phyloP scores from a whole-genome alignment of 2,329 filamentous ascomycete species.

The Xylaria sp. region DNA sequence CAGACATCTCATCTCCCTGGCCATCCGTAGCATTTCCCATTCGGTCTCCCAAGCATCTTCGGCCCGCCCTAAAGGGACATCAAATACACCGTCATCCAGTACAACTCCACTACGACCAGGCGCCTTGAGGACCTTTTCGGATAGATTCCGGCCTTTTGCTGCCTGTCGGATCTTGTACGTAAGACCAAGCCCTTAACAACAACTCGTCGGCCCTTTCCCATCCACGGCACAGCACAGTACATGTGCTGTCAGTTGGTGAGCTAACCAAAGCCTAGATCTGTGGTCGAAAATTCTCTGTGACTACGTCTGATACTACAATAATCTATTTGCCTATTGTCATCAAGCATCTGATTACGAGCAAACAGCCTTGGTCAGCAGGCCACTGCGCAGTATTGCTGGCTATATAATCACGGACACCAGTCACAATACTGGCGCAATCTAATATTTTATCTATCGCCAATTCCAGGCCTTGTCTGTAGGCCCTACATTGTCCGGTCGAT shows the following conservation, averaged over 20 bases:
- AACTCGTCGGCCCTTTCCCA: background rate
- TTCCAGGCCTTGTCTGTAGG: background rate
- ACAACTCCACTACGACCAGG: background rate
- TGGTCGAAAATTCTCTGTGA: background rate
- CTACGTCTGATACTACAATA: constrained; percentile 2
- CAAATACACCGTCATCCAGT: background rate
- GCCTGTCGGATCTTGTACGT: background rate
- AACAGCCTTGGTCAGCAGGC: constrained; percentile 14
- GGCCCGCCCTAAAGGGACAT: background rate
- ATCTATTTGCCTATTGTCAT: constrained; percentile 9
- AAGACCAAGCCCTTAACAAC: background rate
- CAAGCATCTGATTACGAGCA: constrained; percentile 10
- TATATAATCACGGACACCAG: constrained; percentile 1
- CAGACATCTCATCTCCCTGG: background rate
- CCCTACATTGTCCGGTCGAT: constrained; percentile 7
- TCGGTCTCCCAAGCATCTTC: background rate
- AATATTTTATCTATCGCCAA: constrained; percentile 2
- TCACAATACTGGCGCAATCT: background rate
- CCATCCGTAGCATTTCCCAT: constrained; percentile 12
- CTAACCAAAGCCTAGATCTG: constrained; percentile 8
- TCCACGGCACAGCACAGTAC: background rate
- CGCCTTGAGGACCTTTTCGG: background rate
- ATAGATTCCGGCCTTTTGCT: background rate
- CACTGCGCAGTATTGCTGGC: background rate
- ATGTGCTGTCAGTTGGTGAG: background rate